Base-by-base conservation (phyloP, 148 eudicot genomes). In the Talinum fruticosum region DNA sequence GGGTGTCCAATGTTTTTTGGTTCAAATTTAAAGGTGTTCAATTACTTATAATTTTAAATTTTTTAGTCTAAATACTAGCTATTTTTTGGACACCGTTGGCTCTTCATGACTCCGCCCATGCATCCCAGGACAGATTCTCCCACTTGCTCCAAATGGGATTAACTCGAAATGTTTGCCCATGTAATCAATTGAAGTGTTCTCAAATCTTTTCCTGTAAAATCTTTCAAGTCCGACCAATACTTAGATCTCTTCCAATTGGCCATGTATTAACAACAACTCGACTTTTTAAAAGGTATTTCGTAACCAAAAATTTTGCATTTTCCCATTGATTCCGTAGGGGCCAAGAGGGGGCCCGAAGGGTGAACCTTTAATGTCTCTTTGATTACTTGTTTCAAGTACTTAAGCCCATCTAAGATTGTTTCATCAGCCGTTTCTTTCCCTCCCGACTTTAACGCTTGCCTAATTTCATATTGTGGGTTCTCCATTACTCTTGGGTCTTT, bases 141-240 rank as follows among this genome's bases (percentile, higher is more conserved):
- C 79, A 1, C 88, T 86, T 13, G 81, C 67, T 2, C 88, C 88
- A 77, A 86, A 86, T 4, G 88, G 86, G 57, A 86, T 41, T 10
- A 80, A 21, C 66, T 83, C 79, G 24, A 76, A 86, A 36, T 83
- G 49, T 2, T 34, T 84, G 21, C 86, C 86, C 24, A 71, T 72
- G 7, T 64, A 81, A 81, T 86, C 88, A 12, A 79, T 24, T 1
- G 36, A 28, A 0, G 57, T 32, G 8, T 79, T 66, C 59, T 83
- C 82, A 69, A 86, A 86, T 36, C 88, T 81, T 57, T 86, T 84
- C 0, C 84, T 86, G 45, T 36, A 51, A 65, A 86, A 86, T 3
- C 14, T 70, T 13, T 83, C 70, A 0, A 84, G 82, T 83, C 73
- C 1, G 12, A 5, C 86, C 88, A 86, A 49, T 78, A 81, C 32